Conservation (phyloP, 768 basidiomycete species). For the Boletales sp. region DNA sequence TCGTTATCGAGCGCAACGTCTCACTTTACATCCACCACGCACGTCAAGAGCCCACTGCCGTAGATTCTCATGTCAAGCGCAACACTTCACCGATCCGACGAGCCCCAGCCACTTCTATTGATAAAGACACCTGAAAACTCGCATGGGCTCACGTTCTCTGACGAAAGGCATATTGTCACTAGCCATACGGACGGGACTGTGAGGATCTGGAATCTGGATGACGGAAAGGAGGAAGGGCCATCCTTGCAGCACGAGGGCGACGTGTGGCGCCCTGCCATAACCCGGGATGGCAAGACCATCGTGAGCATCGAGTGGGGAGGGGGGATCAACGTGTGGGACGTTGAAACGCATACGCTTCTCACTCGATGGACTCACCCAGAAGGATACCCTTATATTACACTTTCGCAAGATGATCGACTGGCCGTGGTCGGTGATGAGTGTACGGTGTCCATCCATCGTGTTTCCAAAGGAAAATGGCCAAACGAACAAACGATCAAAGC, state of each 20-base stretch:
- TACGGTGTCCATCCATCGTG: neutral
- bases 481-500: neutral
- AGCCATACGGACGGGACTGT: neutral
- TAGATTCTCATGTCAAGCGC: no score
- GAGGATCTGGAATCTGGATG: neutral
- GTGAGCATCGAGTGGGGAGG: neutral
- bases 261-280: neutral
- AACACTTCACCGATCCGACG: no score
- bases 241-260: neutral
- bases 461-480: neutral
- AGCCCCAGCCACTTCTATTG: no score
- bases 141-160: no score
- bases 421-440: neutral
- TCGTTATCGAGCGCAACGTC: no score
- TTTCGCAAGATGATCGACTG: constrained; percentile 4
- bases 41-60: no score
- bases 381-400: rapidly evolving
- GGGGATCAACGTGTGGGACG: constrained; percentile 1
- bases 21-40: no score
- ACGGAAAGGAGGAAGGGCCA: neutral
- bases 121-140: no score
- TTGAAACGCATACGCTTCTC: neutral
- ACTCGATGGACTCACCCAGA: neutral
- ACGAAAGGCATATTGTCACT: neutral
- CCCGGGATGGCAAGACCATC: neutral